Percentiles rank a stretch among this genome's conserved stretches.
Evolutionary conservation across 1,139 yeast species (phyloP).

Genomic region (Kurtzmaniella quercitrusa): DNA sequence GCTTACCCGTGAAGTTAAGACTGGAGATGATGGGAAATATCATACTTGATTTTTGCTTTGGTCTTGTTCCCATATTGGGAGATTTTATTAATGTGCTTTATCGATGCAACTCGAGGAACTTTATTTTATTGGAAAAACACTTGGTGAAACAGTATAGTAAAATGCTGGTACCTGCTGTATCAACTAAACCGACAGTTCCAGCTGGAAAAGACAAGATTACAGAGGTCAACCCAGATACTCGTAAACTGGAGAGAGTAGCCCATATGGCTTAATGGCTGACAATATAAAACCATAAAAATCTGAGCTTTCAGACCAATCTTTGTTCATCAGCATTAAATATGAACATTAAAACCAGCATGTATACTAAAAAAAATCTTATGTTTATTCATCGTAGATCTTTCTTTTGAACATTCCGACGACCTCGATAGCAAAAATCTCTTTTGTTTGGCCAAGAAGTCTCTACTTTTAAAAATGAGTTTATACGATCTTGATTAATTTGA

Average conservation of each 20-base stretch:
- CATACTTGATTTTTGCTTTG: slow-evolving; percentile 60
- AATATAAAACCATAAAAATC: no score
- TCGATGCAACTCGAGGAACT: slow-evolving; percentile 74
- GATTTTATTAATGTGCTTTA: slow-evolving; percentile 63
- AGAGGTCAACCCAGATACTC: background rate
- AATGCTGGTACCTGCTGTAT: background rate
- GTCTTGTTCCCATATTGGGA: slow-evolving; percentile 72
- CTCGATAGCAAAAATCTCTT: no score
- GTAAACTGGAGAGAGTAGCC: background rate
- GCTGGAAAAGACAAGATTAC: background rate
- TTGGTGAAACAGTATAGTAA: slow-evolving; percentile 41
- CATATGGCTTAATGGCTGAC: background rate
- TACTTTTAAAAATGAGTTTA: no score
- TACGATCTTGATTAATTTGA: no score
- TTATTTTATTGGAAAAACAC: slow-evolving; percentile 56
- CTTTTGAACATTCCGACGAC: no score
- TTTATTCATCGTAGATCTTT: no score
- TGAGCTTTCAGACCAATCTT: no score
- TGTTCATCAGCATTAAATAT: no score
- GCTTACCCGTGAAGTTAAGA: slow-evolving; percentile 49
- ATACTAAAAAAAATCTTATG: no score
- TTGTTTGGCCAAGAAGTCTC: no score
- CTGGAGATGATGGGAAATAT: slow-evolving; percentile 59
- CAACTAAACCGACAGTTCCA: background rate
- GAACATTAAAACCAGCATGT: no score